phyloP scores from a whole-genome alignment of 305 asterid species.

The Solanum hybrid region DNA sequence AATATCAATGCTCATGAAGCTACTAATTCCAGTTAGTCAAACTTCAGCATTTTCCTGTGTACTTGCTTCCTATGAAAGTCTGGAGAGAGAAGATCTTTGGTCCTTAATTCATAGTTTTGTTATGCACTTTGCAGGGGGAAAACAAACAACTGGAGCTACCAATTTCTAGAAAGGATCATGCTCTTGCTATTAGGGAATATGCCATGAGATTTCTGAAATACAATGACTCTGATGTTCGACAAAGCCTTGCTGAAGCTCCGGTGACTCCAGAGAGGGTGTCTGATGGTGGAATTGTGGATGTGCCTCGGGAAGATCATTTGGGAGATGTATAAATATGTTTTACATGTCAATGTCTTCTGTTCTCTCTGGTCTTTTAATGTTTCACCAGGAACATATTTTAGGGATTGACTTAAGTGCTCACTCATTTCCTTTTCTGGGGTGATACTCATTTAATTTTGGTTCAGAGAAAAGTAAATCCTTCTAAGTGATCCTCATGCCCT shows the following conservation, averaged over 20 bases:
- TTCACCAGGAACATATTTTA: neutral
- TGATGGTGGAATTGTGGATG: conserved; percentile 41
- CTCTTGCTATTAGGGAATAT: conserved; percentile 52
- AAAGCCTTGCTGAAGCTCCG: conserved; percentile 45
- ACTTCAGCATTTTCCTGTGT: neutral
- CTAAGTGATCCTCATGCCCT: conserved; percentile 11
- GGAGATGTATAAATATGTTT: conserved; percentile 45
- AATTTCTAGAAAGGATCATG: conserved; percentile 26
- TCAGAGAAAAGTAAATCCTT: conserved; percentile 4
- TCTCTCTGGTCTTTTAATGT: neutral
- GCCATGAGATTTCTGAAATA: conserved; percentile 55
- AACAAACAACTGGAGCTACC: conserved; percentile 33
- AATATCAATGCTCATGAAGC: neutral
- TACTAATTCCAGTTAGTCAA: neutral
- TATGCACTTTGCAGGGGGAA: conserved; percentile 37
- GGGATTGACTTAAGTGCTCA: neutral
- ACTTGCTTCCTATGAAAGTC: neutral
- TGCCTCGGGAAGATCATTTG: conserved; percentile 52
- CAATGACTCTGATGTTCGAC: conserved; percentile 27
- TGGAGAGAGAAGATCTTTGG: neutral
- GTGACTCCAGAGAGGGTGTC: conserved; percentile 53
- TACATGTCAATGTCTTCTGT: neutral
- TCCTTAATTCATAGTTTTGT: neutral
- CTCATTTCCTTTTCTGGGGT: neutral
- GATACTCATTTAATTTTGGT: neutral